A percentile compares a stretch with the other conserved stretches of the same genome.
Evolutionary conservation across 2,329 filamentous ascomycete genomes (phyloP).

Genomic region (Ophiostoma angusticollis): DNA sequence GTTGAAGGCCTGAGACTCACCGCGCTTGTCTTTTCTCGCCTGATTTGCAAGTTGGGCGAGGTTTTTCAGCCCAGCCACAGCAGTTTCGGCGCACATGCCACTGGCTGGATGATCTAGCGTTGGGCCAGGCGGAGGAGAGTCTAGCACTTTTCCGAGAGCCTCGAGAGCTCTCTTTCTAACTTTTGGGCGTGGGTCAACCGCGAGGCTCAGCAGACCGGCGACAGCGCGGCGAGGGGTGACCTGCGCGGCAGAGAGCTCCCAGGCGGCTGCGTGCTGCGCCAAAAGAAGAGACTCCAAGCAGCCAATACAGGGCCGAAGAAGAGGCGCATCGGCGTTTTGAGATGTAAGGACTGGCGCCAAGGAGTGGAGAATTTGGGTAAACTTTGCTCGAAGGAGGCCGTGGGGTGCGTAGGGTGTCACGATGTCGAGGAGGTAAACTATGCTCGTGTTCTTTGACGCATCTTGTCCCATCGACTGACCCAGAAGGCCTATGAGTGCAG

Average conservation of each 20-base stretch:
- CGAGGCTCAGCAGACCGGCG: conserved; percentile 70
- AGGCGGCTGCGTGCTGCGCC: conserved; percentile 76
- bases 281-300: conserved; percentile 84
- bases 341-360: conserved; percentile 74
- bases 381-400: conserved; percentile 83
- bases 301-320: conserved; percentile 79
- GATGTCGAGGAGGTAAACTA: conserved; percentile 91
- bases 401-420: conserved; percentile 75
- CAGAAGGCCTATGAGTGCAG: conserved; percentile 80
- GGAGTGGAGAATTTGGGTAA: conserved; percentile 79
- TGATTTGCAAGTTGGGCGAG: conserved; percentile 49
- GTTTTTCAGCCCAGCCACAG: conserved; percentile 66
- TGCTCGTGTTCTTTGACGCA: conserved; percentile 65
- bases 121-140: conserved; percentile 77
- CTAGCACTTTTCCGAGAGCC: conserved; percentile 69
- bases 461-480: conserved; percentile 59
- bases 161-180: conserved; percentile 89
- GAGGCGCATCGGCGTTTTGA: conserved; percentile 70
- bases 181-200: conserved; percentile 81
- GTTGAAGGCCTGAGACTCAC: conserved; percentile 40
- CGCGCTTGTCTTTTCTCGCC: conserved; percentile 57
- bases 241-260: conserved; percentile 73
- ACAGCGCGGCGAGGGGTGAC: conserved; percentile 79
- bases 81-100: conserved; percentile 90
- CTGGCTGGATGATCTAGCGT: conserved; percentile 88